Base-by-base conservation (phyloP, 129 eudicot genomes). In the Heracleum sosnowskyi region DNA sequence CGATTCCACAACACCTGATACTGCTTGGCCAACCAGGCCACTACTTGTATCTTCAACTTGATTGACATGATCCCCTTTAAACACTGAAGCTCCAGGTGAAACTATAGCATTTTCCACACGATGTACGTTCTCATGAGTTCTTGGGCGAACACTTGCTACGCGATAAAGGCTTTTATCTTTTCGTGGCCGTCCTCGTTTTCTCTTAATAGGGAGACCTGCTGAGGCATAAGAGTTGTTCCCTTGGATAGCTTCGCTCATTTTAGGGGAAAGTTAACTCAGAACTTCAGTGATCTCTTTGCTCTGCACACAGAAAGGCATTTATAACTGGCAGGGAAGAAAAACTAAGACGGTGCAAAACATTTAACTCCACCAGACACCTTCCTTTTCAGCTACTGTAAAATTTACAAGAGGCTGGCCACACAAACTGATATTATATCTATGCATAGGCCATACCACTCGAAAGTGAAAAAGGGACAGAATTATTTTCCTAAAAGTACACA, bases 181-280 rank as follows among this genome's bases (percentile, higher is more conserved):
- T 41, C 94, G 93, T 24, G 97, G 98, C 66, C 97, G 97, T 18
- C 98, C 97, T 33, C 96, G 93, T 79, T 86, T 88, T 74, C 94
- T 85, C 84, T 92, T 92, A 34, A 80, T 60, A 22, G 94, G 87
- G 69, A 39, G 80, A 63, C 45, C 57, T 49, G 81, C 79, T 45
- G 82, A 78, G 66, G 81, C 80, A 83, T 74, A 62, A 11, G 90
- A 79, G 81, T 74, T 82, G 44, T 76, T 83, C 46, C 82, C 88
- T 84, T 88, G 86, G 73, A 74, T 80, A 64, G 71, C 71, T 35
- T 83, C 90, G 78, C 83, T 84, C 98, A 91, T 91, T 77, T 81
- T 69, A 75, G 24, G 42, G 44, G 42, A 69, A 17, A 13, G 28
- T 69, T 7, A 34, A 7, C 22, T 20, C 26, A 20, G 47, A 75